Conservation (phyloP, 306 rosid genomes). For the Castanopsis chinensis region DNA sequence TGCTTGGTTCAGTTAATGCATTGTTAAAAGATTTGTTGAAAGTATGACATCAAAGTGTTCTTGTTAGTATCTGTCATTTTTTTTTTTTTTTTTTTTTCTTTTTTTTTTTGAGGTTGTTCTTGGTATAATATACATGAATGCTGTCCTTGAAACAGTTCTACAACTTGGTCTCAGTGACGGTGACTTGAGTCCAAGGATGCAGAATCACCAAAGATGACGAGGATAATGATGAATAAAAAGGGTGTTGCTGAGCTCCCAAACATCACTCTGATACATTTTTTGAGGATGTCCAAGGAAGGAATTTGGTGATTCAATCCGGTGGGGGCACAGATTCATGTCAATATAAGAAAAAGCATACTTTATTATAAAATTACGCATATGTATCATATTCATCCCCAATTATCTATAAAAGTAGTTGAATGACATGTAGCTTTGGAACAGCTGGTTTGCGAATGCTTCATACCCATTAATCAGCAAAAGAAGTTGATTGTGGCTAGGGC, state of each 20-base stretch:
- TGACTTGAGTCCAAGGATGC: slow-evolving; percentile 26
- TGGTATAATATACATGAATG: not conserved
- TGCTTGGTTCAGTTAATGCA: not conserved
- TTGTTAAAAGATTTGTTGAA: no score
- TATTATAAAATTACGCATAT: not conserved
- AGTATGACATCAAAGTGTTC: no score
- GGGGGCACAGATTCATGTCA: slow-evolving; percentile 11
- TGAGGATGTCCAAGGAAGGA: slow-evolving; percentile 88
- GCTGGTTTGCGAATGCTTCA: not conserved
- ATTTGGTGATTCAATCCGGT: slow-evolving; percentile 51
- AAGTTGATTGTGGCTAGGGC: slow-evolving; percentile 17
- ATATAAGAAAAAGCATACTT: slow-evolving; percentile 23
- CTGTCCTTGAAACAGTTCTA: slow-evolving; percentile 60
- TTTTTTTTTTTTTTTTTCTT: no score
- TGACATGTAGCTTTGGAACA: not conserved
- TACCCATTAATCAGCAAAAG: not conserved
- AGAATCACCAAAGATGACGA: slow-evolving; percentile 53
- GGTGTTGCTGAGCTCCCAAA: slow-evolving; percentile 49
- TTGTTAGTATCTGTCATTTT: no score
- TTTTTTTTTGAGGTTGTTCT: not conserved
- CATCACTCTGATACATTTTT: slow-evolving; percentile 58
- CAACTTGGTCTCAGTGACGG: slow-evolving; percentile 68
- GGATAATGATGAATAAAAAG: slow-evolving; percentile 59
- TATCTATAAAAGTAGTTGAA: slow-evolving; percentile 25
- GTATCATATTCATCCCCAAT: slow-evolving; percentile 22